These are phyloP conservation scores for Drechslerella coelobrocha DNA, from an alignment of 2,329 filamentous ascomycete genomes.

Conservation along the genomic window DNA sequence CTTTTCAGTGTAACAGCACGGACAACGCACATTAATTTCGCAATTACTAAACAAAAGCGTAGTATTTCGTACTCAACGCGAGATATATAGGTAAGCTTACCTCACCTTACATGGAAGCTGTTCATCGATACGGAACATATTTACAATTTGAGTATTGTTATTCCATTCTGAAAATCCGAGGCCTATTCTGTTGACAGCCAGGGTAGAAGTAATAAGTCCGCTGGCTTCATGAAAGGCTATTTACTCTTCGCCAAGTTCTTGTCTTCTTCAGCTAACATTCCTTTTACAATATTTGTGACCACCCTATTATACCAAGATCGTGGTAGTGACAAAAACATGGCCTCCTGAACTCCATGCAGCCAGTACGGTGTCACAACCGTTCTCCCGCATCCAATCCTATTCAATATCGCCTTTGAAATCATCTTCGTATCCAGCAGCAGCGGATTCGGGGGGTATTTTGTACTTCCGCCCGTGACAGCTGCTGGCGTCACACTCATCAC, in stretches of 20 bases:
- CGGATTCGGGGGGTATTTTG: conserved; percentile 7
- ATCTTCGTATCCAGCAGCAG: conserved; percentile 23
- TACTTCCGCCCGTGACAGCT: conserved; percentile 23
- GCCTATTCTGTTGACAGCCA: too few relatives aligned
- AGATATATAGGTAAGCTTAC: too few relatives aligned
- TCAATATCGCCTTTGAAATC: conserved; percentile 32
- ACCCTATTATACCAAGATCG: conserved; percentile 27
- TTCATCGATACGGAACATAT: not conserved
- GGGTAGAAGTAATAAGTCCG: too few relatives aligned
- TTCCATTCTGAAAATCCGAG: too few relatives aligned
- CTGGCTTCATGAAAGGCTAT: not conserved
- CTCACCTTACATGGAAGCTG: too few relatives aligned
- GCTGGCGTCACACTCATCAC: conserved; percentile 31
- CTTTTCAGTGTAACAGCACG: too few relatives aligned
- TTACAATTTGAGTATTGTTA: too few relatives aligned
- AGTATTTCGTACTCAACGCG: too few relatives aligned
- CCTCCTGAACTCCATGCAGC: conserved; percentile 31
- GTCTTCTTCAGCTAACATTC: conserved; percentile 30
- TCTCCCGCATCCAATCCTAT: conserved; percentile 20
- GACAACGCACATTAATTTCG: too few relatives aligned
- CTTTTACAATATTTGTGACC: conserved; percentile 19
- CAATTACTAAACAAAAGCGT: too few relatives aligned
- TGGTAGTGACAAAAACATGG: conserved; percentile 9
- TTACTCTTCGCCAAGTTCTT: conserved; percentile 5
- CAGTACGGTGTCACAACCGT: conserved; percentile 32